A percentile compares a stretch with the other conserved stretches of the same genome.
These are phyloP conservation scores for Phyllosticta paracitricarpa DNA, from an alignment of 2,329 filamentous ascomycete species.

Conservation along the genomic window DNA sequence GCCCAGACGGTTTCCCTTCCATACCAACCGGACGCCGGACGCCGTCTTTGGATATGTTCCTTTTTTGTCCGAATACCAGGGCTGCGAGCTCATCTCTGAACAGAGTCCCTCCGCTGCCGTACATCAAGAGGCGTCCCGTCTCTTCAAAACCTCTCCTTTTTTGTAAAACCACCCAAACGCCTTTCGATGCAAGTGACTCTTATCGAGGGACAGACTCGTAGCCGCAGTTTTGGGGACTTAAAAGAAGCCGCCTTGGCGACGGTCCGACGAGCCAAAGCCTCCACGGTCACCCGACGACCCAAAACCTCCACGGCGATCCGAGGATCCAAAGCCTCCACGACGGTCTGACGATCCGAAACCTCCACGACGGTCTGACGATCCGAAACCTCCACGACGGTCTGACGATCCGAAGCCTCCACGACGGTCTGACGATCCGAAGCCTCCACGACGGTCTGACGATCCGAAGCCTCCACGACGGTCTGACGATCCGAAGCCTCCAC, in stretches of 20 bases:
- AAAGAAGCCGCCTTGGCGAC: too few species aligned
- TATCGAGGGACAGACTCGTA: background rate
- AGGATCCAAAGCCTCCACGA: too few species aligned
- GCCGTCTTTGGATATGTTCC: background rate
- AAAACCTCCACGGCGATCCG: too few species aligned
- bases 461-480: background rate
- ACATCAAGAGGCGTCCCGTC: background rate
- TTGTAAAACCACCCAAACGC: background rate
- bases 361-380: background rate
- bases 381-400: slow-evolving; percentile 13
- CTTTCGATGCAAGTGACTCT: background rate
- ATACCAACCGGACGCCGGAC: background rate
- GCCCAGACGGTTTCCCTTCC: background rate
- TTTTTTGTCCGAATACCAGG: background rate
- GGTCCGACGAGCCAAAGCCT: too few species aligned
- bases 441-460: background rate
- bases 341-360: too few species aligned
- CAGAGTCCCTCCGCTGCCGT: background rate
- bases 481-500: background rate
- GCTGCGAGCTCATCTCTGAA: background rate
- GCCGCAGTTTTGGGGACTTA: background rate
- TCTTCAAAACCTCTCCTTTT: background rate
- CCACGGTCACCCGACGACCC: too few species aligned
- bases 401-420: slow-evolving; percentile 4
- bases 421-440: slow-evolving; percentile 11